Conservation (phyloP, 805 yeast genomes). For the Zygotorulaspora chibaensis region DNA sequence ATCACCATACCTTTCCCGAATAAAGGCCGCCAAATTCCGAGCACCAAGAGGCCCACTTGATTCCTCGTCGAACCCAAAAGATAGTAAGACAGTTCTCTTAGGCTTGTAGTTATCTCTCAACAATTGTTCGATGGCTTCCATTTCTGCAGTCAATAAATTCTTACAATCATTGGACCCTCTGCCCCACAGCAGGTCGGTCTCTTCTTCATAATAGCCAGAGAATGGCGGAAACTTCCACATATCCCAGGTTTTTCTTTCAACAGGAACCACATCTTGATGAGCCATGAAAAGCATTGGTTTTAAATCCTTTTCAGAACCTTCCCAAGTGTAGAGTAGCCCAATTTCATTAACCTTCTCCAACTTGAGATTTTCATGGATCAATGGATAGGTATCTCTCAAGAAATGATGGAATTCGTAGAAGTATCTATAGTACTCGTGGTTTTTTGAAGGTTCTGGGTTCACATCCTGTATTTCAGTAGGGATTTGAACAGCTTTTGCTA, state of each 20-base stretch:
- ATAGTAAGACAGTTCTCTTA: constrained; percentile 56
- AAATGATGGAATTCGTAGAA: constrained; percentile 50
- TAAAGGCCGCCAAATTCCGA: constrained; percentile 37
- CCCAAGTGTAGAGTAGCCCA: constrained; percentile 62
- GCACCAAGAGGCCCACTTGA: constrained; percentile 65
- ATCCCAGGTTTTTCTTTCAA: constrained; percentile 50
- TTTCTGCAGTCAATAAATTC: constrained; percentile 56
- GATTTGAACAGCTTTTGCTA: constrained; percentile 57
- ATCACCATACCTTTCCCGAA: constrained; percentile 54
- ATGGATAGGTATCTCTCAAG: constrained; percentile 54
- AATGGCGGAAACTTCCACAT: constrained; percentile 71
- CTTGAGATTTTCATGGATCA: constrained; percentile 43
- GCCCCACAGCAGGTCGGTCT: constrained; percentile 54
- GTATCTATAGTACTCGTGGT: constrained; percentile 43
- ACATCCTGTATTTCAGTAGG: constrained; percentile 64
- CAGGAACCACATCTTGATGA: constrained; percentile 84
- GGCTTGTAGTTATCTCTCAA: constrained; percentile 50
- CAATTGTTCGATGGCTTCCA: constrained; percentile 62
- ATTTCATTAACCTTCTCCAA: constrained; percentile 56
- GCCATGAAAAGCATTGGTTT: constrained; percentile 72
- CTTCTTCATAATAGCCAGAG: constrained; percentile 61
- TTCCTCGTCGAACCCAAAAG: constrained; percentile 82
- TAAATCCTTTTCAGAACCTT: constrained; percentile 48
- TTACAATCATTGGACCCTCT: constrained; percentile 79
- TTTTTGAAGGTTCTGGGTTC: constrained; percentile 32